Percentiles rank a stretch among this genome's conserved stretches.
Evolutionary conservation across 2,329 filamentous ascomycete genomes (phyloP).

Genomic region (Fusarium sp.): DNA sequence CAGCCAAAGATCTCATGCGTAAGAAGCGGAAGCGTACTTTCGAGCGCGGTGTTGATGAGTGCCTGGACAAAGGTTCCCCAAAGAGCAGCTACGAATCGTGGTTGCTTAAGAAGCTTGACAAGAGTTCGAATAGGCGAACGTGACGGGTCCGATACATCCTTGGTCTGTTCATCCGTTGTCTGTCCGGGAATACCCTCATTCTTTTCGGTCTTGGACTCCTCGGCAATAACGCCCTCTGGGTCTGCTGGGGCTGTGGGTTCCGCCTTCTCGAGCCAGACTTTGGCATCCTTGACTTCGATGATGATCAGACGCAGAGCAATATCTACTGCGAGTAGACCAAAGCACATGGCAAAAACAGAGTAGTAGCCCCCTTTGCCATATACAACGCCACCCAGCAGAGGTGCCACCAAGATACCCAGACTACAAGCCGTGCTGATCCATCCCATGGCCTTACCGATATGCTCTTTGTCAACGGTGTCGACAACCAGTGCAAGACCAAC

Average conservation of each 20-base stretch:
- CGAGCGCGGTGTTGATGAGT: constrained; percentile 53
- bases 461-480: constrained; percentile 52
- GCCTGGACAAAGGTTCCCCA: constrained; percentile 55
- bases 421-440: constrained; percentile 55
- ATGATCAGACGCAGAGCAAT: constrained; percentile 53
- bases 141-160: constrained; percentile 7
- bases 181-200: not conserved
- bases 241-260: constrained; percentile 1
- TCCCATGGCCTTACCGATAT: constrained; percentile 53
- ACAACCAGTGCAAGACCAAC: constrained; percentile 56
- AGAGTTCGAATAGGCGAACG: constrained; percentile 44
- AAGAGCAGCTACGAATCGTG: constrained; percentile 53
- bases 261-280: constrained; percentile 45
- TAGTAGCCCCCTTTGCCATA: constrained; percentile 54
- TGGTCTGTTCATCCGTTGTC: constrained; percentile 6
- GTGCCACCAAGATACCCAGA: constrained; percentile 52
- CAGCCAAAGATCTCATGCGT: constrained; percentile 51
- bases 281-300: constrained; percentile 53
- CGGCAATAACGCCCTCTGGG: constrained; percentile 7
- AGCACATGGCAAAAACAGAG: constrained; percentile 56
- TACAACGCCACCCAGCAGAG: constrained; percentile 54
- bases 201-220: constrained; percentile 1
- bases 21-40: constrained; percentile 54
- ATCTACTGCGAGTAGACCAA: constrained; percentile 53
- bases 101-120: constrained; percentile 48